Conservation (phyloP, 768 basidiomycete species). For the Termitomyces sp. region DNA sequence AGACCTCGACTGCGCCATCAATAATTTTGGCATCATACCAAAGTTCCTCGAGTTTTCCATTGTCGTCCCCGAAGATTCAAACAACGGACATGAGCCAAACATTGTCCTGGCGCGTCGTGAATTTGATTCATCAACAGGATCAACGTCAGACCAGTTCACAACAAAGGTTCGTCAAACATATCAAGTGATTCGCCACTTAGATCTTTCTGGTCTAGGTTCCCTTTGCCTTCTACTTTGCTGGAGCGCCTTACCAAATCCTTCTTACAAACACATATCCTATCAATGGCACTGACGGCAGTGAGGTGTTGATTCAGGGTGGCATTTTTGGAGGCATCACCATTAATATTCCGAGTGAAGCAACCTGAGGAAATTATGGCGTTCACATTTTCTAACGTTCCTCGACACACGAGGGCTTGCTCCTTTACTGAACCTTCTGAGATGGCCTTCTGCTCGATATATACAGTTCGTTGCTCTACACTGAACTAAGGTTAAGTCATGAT, state of each 20-base stretch:
- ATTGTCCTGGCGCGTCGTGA: conserved; percentile 12
- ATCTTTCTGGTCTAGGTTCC: not conserved
- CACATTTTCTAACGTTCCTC: not conserved
- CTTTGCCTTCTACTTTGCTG: conserved; percentile 4
- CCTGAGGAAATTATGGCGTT: not conserved
- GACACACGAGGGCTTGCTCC: not conserved
- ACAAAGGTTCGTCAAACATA: not conserved
- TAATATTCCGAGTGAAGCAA: not conserved
- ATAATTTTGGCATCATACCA: conserved; percentile 5
- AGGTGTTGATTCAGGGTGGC: conserved; percentile 11
- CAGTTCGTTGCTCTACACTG: not conserved
- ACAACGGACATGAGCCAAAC: conserved; percentile 10
- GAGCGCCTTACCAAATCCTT: not conserved
- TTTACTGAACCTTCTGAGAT: not conserved
- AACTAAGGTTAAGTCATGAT: not conserved
- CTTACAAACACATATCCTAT: not conserved
- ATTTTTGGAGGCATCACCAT: not conserved
- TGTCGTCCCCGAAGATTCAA: not conserved
- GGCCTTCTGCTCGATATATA: too few species aligned
- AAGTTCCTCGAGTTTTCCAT: conserved; percentile 11
- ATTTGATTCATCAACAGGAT: not conserved
- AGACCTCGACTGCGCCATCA: conserved; percentile 5
- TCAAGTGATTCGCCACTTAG: not conserved
- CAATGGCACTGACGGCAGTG: conserved; percentile 6
- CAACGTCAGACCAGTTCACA: conserved; percentile 8